Evolutionary conservation across 2,329 filamentous ascomycete species (phyloP), one percentile per base, ranked within the genome.

Genomic region (Scytalidium lignicola): DNA sequence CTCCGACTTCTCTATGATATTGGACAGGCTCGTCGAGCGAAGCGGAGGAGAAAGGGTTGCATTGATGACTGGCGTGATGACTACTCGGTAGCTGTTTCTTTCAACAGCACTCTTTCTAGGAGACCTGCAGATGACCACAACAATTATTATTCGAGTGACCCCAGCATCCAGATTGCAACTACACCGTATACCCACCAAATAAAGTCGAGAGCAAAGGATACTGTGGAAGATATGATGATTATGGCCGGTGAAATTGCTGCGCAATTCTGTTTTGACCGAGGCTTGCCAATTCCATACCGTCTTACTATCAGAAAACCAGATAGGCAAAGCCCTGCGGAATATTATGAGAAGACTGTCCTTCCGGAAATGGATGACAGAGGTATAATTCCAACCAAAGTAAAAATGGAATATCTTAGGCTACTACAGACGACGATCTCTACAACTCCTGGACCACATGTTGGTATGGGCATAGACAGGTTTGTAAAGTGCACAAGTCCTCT

Each of bases 401-500:
- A 44, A 32, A 29, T 40, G 17, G 45, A 58, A 44, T 67, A 66
- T 51, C 48, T 64, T 43, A 46, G 50, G 28, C 65, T 77, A 19
- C 52, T 74, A 39, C 72, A 78, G 51, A 63, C 83, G 12, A 37
- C 32, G 4, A 37, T 37, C 32, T 74, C 76, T 8, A 69, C 75
- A n/a, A 65, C 62, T 2, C 74, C 82, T 0, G 75, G 73, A 8
- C 75, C 75, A 4, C 76, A 84, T 64, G 74, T 78, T 52, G 70
- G 75, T 41, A 71, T 85, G 50, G 83, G 82, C 17, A 61, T 78
- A 1, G 72, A 80, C 47, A 76, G 78, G 67, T 85, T 86, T 63
- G 69, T 78, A 50, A 85, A 83, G 56, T 76, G 76, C 37, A 86
- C 83, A 7, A 83, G 79, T 44, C 83, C 83, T 17, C 71, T 87